phyloP scores from a whole-genome alignment of 176 grass and related monocot species.

The Metroxylon sagu region DNA sequence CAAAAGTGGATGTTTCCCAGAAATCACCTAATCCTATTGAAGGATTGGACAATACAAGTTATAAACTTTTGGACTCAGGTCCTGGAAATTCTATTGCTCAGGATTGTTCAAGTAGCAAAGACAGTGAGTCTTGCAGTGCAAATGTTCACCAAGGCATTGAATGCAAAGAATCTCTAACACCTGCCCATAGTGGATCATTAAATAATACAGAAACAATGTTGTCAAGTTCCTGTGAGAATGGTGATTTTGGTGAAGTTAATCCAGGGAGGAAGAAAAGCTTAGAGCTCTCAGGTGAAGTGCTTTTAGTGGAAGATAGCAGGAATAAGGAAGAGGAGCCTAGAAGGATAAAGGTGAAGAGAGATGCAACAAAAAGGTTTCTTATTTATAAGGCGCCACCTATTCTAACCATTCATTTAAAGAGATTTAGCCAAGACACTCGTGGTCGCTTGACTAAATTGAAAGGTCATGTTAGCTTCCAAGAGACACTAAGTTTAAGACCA shows the following conservation, averaged over 20 bases:
- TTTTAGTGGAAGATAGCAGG: conserved; percentile 25
- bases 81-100: background rate
- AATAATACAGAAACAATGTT: background rate
- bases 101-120: conserved; percentile 1
- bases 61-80: background rate
- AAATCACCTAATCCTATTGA: background rate
- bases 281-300: conserved; percentile 30
- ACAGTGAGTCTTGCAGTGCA: background rate
- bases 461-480: conserved; percentile 74
- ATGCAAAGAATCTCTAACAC: background rate
- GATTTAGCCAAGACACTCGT: conserved; percentile 74
- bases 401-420: conserved; percentile 86
- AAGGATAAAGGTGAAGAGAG: conserved; percentile 54
- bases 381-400: conserved; percentile 60
- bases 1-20: too few species aligned
- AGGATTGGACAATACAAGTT: background rate
- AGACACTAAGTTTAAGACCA: conserved; percentile 67
- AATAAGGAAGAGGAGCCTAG: conserved; percentile 31
- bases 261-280: conserved; percentile 18
- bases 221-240: background rate
- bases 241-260: conserved; percentile 2
- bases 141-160: background rate
- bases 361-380: conserved; percentile 86
- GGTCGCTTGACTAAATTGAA: conserved; percentile 78
- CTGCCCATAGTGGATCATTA: background rate